phyloP scores from a whole-genome alignment of 2,329 filamentous ascomycete genomes.

The Monilinia vaccinii-corymbosi region DNA sequence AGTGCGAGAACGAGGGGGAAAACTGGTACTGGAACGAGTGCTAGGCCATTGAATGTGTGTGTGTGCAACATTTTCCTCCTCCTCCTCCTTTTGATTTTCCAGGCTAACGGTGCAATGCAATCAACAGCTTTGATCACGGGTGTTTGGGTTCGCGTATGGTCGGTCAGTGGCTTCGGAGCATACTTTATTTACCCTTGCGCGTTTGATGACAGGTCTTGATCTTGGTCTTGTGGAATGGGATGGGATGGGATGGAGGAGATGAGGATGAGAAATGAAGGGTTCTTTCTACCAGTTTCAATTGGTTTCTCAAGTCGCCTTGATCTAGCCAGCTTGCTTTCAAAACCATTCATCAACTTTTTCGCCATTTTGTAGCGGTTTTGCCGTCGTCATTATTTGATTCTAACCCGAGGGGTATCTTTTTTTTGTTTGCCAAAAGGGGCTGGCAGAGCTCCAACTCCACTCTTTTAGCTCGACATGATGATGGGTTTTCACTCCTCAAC shows the following conservation, averaged over 20 bases:
- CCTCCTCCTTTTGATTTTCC: too few species aligned
- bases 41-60: not conserved
- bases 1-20: not conserved
- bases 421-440: too few species aligned
- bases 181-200: not conserved
- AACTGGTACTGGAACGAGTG: not conserved
- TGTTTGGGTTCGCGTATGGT: not conserved
- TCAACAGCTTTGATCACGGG: not conserved
- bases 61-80: too few species aligned
- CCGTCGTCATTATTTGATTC: not conserved
- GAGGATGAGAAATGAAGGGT: not conserved
- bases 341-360: too few species aligned
- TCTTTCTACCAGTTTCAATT: not conserved
- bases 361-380: not conserved
- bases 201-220: too few species aligned
- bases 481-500: not conserved
- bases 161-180: not conserved
- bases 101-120: not conserved
- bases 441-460: not conserved
- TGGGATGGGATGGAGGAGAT: not conserved
- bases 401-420: accelerated
- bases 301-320: accelerated
- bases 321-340: not conserved
- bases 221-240: too few species aligned
- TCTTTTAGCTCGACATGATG: not conserved